phyloP scores from a whole-genome alignment of 2,329 filamentous ascomycete species.

The Claviceps paspali region DNA sequence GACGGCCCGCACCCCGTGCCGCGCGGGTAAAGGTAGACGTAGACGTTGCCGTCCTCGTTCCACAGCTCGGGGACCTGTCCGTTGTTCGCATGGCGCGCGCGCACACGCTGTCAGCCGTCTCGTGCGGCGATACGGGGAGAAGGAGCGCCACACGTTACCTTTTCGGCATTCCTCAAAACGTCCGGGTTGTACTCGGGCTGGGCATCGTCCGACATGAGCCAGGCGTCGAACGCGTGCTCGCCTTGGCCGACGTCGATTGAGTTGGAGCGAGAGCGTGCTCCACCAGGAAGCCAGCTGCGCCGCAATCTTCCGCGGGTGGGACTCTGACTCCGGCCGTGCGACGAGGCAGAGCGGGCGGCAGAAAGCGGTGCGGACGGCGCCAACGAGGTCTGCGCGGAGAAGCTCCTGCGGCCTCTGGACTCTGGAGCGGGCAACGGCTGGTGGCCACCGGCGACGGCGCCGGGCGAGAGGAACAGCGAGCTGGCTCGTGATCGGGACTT shows the following conservation, averaged over 20 bases:
- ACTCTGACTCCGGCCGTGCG: conserved; percentile 25
- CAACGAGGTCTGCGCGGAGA: conserved; percentile 28
- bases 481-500: conserved; percentile 16
- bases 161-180: conserved; percentile 37
- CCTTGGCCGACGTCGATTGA: conserved; percentile 22
- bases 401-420: conserved; percentile 27
- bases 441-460: neutral
- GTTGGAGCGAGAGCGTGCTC: conserved; percentile 32
- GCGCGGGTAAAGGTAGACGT: conserved; percentile 41
- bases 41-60: conserved; percentile 43
- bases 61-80: conserved; percentile 48
- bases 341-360: conserved; percentile 13
- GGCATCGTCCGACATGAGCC: conserved; percentile 38
- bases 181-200: conserved; percentile 40
- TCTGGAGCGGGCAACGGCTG: conserved; percentile 12
- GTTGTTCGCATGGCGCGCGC: no score
- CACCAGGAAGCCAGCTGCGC: conserved; percentile 38
- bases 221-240: conserved; percentile 24
- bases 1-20: conserved; percentile 36
- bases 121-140: no score
- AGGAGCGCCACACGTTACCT: conserved; percentile 23
- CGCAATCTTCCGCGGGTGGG: conserved; percentile 30
- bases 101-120: no score
- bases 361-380: conserved; percentile 6
- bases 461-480: conserved; percentile 16